Percentiles rank a stretch among this genome's conserved stretches.
Conservation (phyloP, 805 yeast genomes). For the Candida vartiovaarae region DNA sequence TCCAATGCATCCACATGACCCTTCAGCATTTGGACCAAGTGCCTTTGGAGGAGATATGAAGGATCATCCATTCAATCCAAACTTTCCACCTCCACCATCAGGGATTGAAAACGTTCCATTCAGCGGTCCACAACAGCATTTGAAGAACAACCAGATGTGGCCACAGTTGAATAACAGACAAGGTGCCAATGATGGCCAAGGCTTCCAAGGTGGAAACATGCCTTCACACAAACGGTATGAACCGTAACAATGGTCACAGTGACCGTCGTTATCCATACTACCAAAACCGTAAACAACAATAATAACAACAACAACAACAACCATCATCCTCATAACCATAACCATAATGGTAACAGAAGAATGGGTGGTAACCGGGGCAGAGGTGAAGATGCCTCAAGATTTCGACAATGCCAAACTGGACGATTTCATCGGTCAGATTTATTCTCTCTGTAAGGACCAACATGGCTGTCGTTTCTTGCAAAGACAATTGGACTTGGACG, state of each 20-base stretch:
- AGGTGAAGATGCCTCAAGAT: constrained; percentile 63
- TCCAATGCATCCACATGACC: constrained; percentile 11
- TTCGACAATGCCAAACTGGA: constrained; percentile 58
- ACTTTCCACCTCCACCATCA: constrained; percentile 1
- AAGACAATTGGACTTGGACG: constrained; percentile 65
- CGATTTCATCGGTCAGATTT: constrained; percentile 68
- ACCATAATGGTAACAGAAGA: constrained; percentile 14
- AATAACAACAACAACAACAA: constrained; percentile 9
- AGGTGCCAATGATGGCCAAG: constrained; percentile 1
- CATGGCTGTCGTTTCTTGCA: constrained; percentile 94
- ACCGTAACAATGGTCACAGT: constrained; percentile 7
- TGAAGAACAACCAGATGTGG: constrained; percentile 20
- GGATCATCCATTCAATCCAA: constrained; percentile 8
- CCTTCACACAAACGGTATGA: constrained; percentile 9
- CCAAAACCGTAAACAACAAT: constrained; percentile 8
- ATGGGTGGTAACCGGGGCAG: constrained; percentile 17
- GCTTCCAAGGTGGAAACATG: constrained; percentile 5
- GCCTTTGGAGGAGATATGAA: constrained; percentile 12
- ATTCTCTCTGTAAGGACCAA: constrained; percentile 84
- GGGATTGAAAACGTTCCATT: constrained; percentile 12
- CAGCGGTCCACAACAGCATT: constrained; percentile 10
- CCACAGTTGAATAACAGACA: constrained; percentile 17
- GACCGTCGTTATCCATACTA: constrained; percentile 16
- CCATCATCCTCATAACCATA: constrained; percentile 5
- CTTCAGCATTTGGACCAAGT: constrained; percentile 2